Evolutionary conservation across 257 asterid genomes (phyloP), one percentile per base, ranked within the genome.

Genomic region (Jacaranda copaia): DNA sequence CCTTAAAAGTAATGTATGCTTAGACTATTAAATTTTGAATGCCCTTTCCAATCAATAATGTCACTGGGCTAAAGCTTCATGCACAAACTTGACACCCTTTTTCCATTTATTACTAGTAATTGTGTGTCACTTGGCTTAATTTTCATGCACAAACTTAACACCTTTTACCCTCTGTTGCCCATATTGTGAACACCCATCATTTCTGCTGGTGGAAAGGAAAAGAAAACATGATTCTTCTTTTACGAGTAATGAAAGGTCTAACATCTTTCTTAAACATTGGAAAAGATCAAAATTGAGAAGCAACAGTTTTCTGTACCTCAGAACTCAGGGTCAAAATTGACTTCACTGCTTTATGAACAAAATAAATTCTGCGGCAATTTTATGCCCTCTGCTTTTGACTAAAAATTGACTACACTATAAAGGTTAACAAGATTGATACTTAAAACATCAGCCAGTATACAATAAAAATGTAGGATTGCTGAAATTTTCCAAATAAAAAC

Each of bases 1-100:
- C 77, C 85, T 95, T 88, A 95, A 93, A 95, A 88, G 99, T 94
- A 94, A 90, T 85, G 88, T 84, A 82, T 77, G 88, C 93, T 84
- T 88, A 72, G 77, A 69, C 78, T 81, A 78, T 72, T 51, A 76
- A 64, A 60, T 59, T 64, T 10, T 43, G 12, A 67, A 57, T 35
- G 60, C 16, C 4, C 36, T 64, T 78, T 42, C 25, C 5, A n/a
- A 11, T 59, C 13, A 11, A 13, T 46, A 38, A 9, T 35, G 20
- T 36, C 35, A 0, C 16, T 10, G n/a, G 48, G 68, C 49, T 45
- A 4, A 40, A 40, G 45, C 45, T 40, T 40, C 45, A 40, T 42
- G 39, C 20, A 59, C 45, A 69, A 32, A 11, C 66, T 25, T 32
- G 42, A 59, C 6, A 49, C 0, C 13, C 13, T 12, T 49, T 32